Base-by-base conservation (phyloP, 768 basidiomycete species). In the Mycena polygramma region DNA sequence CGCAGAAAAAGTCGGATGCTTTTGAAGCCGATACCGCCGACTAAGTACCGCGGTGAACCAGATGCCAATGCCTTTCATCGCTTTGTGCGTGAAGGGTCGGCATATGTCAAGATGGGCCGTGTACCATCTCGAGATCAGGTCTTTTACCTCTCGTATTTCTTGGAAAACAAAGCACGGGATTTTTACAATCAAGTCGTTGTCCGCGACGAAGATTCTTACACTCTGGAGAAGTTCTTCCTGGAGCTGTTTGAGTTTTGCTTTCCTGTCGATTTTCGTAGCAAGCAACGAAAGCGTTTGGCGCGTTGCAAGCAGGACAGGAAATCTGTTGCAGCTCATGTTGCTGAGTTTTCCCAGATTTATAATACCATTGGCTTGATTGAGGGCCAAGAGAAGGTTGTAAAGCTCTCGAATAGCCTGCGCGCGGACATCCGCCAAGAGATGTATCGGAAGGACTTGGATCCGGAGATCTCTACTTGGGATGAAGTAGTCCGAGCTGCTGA, bases 171-270 rank as follows among this genome's bases (percentile, higher is more conserved):
- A 0, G 83, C 82, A 0, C 77, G 79, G 55, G 72, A 80, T 19
- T 83, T 81, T 48, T 84, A 82, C 52, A 73, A 75, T 0, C 69
- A 75, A n/a, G 72, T 77, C n/a, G 79, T 84, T 0, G 70, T 81
- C 0, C 57, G 66, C 1, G 75, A 77, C 8, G 63, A 75, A 0
- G 63, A 77, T 2, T 46, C 74, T 0, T 84, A 82, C 81, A 69
- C 41, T 0, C 39, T 83, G 0, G 43, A 70, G 9, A 30, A 74
- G 2, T 83, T 84, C 66, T 83, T 82, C 61, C 30, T 63, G 7
- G 78, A 75, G 36, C 22, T 84, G n/a, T 83, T 81, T 64, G 75
- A 83, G n/a, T 81, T 80, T 26, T 82, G 83, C 35, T 84, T 84
- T 71, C 82, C 82, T 0, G 54, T 76, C 0, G 73, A 81, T 46